Evolutionary conservation across 2,329 filamentous ascomycete genomes (phyloP).

Genomic region (Pyrenochaeta sp.): DNA sequence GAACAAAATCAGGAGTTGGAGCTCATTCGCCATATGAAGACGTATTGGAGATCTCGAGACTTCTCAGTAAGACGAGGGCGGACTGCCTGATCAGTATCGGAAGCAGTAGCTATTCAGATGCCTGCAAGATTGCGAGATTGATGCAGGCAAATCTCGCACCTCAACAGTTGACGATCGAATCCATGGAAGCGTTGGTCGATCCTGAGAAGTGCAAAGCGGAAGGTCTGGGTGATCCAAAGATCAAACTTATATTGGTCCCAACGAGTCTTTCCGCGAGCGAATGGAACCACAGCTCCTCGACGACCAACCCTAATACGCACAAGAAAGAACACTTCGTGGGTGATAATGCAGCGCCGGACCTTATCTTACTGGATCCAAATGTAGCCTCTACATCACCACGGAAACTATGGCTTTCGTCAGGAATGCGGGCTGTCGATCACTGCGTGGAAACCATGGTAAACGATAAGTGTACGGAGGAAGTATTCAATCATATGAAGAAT

Average conservation of each 20-base stretch:
- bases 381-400: slow-evolving; percentile 31
- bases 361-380: slow-evolving; percentile 32
- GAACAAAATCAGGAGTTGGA: slow-evolving; percentile 27
- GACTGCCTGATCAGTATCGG: slow-evolving; percentile 33
- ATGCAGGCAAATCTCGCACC: slow-evolving; percentile 24
- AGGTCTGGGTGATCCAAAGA: slow-evolving; percentile 18
- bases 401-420: slow-evolving; percentile 35
- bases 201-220: slow-evolving; percentile 23
- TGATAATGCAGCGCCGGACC: slow-evolving; percentile 21
- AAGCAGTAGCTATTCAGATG: slow-evolving; percentile 34
- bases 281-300: slow-evolving; percentile 30
- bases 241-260: slow-evolving; percentile 29
- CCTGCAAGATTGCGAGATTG: slow-evolving; percentile 35
- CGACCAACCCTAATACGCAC: slow-evolving; percentile 22
- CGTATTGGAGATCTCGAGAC: slow-evolving; percentile 24
- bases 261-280: slow-evolving; percentile 36
- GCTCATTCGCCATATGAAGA: slow-evolving; percentile 33
- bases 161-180: slow-evolving; percentile 19
- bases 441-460: slow-evolving; percentile 38
- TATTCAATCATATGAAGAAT: slow-evolving; percentile 25
- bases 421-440: slow-evolving; percentile 39
- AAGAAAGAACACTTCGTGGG: slow-evolving; percentile 38
- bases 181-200: slow-evolving; percentile 30
- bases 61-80: slow-evolving; percentile 22
- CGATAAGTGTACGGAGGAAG: slow-evolving; percentile 16